Base-by-base conservation (phyloP, 2,329 filamentous ascomycete species). In the Chaetomiaceae sp. region DNA sequence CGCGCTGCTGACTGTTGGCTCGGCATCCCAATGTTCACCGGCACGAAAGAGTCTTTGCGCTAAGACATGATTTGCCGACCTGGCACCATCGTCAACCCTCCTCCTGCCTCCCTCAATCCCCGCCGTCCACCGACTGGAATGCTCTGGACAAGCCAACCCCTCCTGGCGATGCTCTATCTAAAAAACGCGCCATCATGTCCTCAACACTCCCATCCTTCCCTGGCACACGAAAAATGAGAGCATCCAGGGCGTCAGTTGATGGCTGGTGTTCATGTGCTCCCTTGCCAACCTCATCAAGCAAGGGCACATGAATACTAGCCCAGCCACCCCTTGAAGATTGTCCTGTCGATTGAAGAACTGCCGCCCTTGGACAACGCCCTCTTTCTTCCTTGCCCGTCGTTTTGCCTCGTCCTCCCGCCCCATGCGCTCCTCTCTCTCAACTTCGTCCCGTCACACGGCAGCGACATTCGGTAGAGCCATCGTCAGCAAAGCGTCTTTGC, bases 241-340 rank as follows among this genome's bases (percentile, higher is more conserved):
- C 29, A 39, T 22, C n/a, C 51, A 53, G 50, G 51, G 23, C 34
- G 6, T 29, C 36, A 25, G 25, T 27, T 31, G 43, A 52, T 36
- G 52, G 46, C 44, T 47, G 37, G 40, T 17, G 12, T 36, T 33
- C 22, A n/a, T n/a, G n/a, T 36, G 33, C 42, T 33, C 53, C 51
- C 51, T 55, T 44, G 40, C 25, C 46, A 51, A 23, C 5, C 19
- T 48, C 47, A 14, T n/a, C 27, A n/a, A 49, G 54, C 51, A 58
- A 60, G 53, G 58, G 27, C 38, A 33, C 25, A 31, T 37, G 29
- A n/a, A 44, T n/a, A 38, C 33, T 17, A 38, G 29, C 42, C 47
- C 45, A 52, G 25, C 56, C 53, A 59, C 38, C 47, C 51, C 43
- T 61, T 58, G 55, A 47, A 20, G 48, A 54, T 44, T 31, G 22